Evolutionary conservation across 495 filamentous ascomycete genomes (phyloP).

Genomic region (Cercophora scortea): DNA sequence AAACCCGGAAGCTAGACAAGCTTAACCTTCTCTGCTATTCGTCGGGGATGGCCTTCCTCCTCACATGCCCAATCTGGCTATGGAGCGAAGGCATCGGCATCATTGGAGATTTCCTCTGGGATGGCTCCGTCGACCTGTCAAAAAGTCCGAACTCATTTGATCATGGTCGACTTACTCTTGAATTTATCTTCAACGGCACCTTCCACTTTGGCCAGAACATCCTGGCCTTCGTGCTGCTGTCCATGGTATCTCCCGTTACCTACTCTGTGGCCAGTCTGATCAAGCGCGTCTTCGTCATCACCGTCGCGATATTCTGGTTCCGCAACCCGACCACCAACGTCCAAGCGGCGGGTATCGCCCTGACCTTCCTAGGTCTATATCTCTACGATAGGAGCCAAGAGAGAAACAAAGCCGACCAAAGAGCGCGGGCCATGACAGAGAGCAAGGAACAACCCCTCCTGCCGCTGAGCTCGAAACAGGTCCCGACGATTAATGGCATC

Average conservation of each 20-base stretch:
- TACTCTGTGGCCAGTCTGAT: conserved; percentile 94
- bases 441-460: conserved; percentile 51
- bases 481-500: background rate
- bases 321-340: conserved; percentile 73
- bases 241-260: conserved; percentile 88
- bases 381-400: conserved; percentile 91
- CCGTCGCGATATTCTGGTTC: conserved; percentile 94
- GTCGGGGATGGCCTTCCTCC: conserved; percentile 77
- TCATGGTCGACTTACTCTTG: conserved; percentile 67
- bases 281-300: conserved; percentile 95
- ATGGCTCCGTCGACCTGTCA: conserved; percentile 53
- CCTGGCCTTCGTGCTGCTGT: conserved; percentile 83
- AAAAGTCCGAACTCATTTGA: conserved; percentile 61
- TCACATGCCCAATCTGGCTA: conserved; percentile 92
- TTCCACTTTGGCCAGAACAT: conserved; percentile 98
- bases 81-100: conserved; percentile 78
- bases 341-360: conserved; percentile 74
- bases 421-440: conserved; percentile 43
- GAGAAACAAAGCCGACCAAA: conserved; percentile 74
- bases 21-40: conserved; percentile 96
- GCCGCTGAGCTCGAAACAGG: conserved; percentile 46
- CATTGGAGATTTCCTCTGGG: conserved; percentile 62
- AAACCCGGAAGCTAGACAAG: conserved; percentile 79
- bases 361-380: conserved; percentile 91
- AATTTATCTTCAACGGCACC: conserved; percentile 94